Evolutionary conservation across 2,329 filamentous ascomycete species (phyloP).

Genomic region (Xylaria sp.): DNA sequence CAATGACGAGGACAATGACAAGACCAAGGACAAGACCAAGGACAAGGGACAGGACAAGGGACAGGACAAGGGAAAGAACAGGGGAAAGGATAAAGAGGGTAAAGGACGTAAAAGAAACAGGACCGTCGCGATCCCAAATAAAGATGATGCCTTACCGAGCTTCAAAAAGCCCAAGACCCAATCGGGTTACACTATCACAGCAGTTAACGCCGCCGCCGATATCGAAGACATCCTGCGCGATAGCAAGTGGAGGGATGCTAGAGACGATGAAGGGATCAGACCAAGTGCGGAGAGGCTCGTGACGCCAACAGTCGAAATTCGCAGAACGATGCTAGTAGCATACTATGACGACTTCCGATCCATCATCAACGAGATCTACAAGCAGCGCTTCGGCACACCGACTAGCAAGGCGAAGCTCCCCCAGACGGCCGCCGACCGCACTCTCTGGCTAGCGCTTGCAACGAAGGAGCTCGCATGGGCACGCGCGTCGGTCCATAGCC

Average conservation of each 20-base stretch:
- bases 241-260: neutral
- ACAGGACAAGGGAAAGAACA: neutral
- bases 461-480: neutral
- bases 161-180: neutral
- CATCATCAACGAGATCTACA: constrained; percentile 15
- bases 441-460: neutral
- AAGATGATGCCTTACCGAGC: too few relatives aligned
- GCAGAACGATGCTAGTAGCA: neutral
- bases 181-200: constrained; percentile 1
- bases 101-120: neutral
- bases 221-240: constrained; percentile 14
- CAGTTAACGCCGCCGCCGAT: constrained; percentile 9
- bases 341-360: neutral
- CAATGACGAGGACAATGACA: neutral
- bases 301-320: constrained; percentile 9
- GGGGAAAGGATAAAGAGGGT: too few relatives aligned
- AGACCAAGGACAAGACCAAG: neutral
- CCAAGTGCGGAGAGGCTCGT: neutral
- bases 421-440: neutral
- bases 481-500: neutral
- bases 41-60: neutral
- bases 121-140: neutral
- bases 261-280: neutral
- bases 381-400: constrained; percentile 4
- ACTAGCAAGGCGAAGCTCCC: neutral